phyloP scores from a whole-genome alignment of 768 basidiomycete species.

The Psilocybe azurescens region DNA sequence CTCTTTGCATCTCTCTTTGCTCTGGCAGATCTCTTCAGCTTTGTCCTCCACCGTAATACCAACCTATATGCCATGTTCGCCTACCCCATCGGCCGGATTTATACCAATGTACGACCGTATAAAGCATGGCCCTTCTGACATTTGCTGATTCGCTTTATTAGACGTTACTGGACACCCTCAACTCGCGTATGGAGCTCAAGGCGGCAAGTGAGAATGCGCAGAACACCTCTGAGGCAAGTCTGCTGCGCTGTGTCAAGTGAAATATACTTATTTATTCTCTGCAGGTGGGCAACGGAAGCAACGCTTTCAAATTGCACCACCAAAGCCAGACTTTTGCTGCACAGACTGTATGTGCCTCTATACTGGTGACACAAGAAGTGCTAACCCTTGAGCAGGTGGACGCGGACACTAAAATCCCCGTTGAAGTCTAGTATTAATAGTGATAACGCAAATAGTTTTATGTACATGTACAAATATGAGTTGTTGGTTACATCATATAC shows the following conservation, averaged over 20 bases:
- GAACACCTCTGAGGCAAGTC: slow-evolving; percentile 11
- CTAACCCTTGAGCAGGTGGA: slow-evolving; percentile 12
- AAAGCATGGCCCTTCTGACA: slow-evolving; percentile 29
- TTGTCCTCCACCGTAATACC: slow-evolving; percentile 39
- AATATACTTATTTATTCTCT: background rate
- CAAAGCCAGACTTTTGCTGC: slow-evolving; percentile 26
- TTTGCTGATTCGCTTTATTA: slow-evolving; percentile 24
- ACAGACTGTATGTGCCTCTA: slow-evolving; percentile 18
- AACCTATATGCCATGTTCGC: slow-evolving; percentile 41
- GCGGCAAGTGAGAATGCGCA: slow-evolving; percentile 26
- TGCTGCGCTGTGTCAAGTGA: background rate
- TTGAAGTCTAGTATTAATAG: background rate
- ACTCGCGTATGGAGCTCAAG: slow-evolving; percentile 42
- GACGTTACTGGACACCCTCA: slow-evolving; percentile 52
- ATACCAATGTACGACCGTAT: slow-evolving; percentile 47
- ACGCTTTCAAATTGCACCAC: slow-evolving; percentile 29
- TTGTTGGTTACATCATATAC: no score
- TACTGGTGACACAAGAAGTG: slow-evolving; percentile 4
- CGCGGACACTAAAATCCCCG: slow-evolving; percentile 16
- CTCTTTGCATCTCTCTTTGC: slow-evolving; percentile 59
- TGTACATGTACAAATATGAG: background rate
- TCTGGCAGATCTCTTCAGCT: slow-evolving; percentile 50
- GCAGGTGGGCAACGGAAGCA: slow-evolving; percentile 9
- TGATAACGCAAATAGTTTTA: background rate
- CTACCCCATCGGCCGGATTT: slow-evolving; percentile 44